phyloP scores from a whole-genome alignment of 345 rosid species.

The Dimocarpus longan region DNA sequence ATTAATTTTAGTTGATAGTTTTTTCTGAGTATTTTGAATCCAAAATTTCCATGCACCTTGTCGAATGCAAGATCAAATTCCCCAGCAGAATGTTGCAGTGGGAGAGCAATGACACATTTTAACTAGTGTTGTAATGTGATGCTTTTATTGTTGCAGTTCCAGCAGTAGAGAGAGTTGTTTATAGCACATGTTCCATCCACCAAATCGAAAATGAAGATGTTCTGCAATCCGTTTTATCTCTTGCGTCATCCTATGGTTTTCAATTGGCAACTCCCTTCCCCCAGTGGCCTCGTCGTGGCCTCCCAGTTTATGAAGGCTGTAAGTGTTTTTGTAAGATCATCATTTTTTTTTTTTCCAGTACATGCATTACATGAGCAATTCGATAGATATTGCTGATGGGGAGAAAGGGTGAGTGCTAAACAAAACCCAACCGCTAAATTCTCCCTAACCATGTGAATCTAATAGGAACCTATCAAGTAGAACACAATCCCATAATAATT shows the following conservation, averaged over 20 bases:
- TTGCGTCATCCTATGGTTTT: constrained; percentile 61
- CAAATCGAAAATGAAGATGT: constrained; percentile 93
- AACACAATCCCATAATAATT: no score
- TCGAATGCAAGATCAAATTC: no score
- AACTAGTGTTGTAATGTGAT: neutral
- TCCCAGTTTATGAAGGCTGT: constrained; percentile 74
- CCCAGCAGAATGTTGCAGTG: no score
- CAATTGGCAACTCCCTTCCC: constrained; percentile 70
- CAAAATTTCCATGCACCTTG: no score
- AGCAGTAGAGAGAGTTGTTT: constrained; percentile 64
- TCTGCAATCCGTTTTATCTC: constrained; percentile 57
- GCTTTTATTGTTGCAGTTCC: constrained; percentile 47
- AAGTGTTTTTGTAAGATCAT: constrained; percentile 26
- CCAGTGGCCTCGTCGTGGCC: constrained; percentile 72
- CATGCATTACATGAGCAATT: no score
- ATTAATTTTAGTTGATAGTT: no score
- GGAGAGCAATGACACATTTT: neutral
- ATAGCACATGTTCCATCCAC: constrained; percentile 91
- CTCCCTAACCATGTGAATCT: no score
- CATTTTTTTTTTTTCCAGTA: neutral
- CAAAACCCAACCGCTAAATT: no score
- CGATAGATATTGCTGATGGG: no score
- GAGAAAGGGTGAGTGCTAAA: no score
- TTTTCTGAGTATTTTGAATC: no score
- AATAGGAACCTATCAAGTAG: no score